A percentile compares a stretch with the other conserved stretches of the same genome.
Conservation (phyloP, 2,329 filamentous ascomycete species). For the Cylindrodendrum hubeiense region DNA sequence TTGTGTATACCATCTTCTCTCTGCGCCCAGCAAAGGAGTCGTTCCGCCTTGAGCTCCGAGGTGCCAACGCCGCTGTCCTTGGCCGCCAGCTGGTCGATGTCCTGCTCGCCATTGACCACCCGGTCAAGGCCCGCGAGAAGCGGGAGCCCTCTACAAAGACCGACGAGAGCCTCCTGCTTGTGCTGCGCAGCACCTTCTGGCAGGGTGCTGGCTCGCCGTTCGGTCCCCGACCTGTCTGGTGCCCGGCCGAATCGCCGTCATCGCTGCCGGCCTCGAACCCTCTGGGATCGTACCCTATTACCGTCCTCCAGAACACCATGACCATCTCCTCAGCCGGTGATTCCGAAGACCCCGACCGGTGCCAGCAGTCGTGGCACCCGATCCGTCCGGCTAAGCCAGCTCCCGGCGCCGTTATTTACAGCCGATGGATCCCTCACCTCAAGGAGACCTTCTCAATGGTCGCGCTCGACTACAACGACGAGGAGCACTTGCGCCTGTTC, state of each 20-base stretch:
- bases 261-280: constrained; percentile 51
- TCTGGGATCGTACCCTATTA: constrained; percentile 61
- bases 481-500: constrained; percentile 77
- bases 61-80: constrained; percentile 50
- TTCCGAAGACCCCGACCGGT: constrained; percentile 54
- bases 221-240: constrained; percentile 73
- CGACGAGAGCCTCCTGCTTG: constrained; percentile 53
- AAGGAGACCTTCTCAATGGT: constrained; percentile 83
- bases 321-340: constrained; percentile 55
- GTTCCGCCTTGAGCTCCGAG: constrained; percentile 60
- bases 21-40: constrained; percentile 61
- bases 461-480: constrained; percentile 75
- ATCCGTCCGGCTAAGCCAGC: constrained; percentile 78
- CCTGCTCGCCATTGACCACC: constrained; percentile 63
- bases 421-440: constrained; percentile 81
- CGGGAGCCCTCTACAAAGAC: constrained; percentile 33
- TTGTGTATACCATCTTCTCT: constrained; percentile 66
- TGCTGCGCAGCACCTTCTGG: constrained; percentile 73
- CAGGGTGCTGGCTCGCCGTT: constrained; percentile 77
- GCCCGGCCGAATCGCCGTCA: constrained; percentile 58
- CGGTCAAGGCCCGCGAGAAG: constrained; percentile 51
- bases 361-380: constrained; percentile 74
- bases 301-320: constrained; percentile 61
- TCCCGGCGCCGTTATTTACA: constrained; percentile 79
- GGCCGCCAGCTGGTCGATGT: constrained; percentile 59